phyloP scores from a whole-genome alignment of 2,329 filamentous ascomycete genomes.

The Didymella exigua region DNA sequence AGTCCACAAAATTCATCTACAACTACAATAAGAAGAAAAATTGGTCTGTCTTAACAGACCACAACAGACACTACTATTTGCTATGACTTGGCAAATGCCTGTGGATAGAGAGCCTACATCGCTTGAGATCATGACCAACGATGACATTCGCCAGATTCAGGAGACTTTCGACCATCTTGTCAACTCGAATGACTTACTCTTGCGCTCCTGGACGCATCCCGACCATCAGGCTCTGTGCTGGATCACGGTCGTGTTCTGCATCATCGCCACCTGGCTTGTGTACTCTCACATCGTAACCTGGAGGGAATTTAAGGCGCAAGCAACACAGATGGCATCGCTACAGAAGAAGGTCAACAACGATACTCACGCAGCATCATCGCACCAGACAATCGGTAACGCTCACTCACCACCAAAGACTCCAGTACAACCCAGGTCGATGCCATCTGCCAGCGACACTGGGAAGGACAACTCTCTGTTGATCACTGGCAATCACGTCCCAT shows the following conservation, averaged over 20 bases:
- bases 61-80: neutral
- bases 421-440: neutral
- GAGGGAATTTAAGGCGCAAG: neutral
- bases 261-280: neutral
- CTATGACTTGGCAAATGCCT: neutral
- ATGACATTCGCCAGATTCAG: neutral
- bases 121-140: neutral
- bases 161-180: neutral
- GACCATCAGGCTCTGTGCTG: neutral
- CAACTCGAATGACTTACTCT: neutral
- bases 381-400: neutral
- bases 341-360: neutral
- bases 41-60: neutral
- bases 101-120: neutral
- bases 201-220: neutral
- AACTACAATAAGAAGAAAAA: neutral
- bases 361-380: neutral
- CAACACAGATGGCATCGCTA: neutral
- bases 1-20: neutral
- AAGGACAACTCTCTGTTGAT: no score
- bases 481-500: neutral
- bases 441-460: no score
- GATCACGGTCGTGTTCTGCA: neutral
- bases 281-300: neutral
- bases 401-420: neutral